phyloP scores from a whole-genome alignment of 306 rosid genomes.

The Myrica gale region DNA sequence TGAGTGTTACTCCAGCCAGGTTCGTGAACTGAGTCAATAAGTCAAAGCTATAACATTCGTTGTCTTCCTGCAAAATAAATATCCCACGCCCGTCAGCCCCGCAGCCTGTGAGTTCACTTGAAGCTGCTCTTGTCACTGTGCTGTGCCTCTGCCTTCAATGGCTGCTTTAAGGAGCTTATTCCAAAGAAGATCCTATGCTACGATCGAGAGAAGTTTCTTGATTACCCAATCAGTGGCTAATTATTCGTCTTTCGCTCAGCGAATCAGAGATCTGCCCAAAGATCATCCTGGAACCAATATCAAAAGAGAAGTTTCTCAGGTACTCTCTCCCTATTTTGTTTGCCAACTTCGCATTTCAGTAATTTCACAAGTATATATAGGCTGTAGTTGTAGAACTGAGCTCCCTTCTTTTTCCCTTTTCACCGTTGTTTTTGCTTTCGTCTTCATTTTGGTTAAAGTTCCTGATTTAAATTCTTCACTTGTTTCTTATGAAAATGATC shows the following conservation, averaged over 20 bases:
- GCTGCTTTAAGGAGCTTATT: conserved; percentile 48
- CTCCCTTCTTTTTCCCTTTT: too few relatives aligned
- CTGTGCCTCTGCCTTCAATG: conserved; percentile 33
- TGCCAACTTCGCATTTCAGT: background rate
- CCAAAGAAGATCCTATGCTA: conserved; percentile 35
- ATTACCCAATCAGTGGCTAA: conserved; percentile 33
- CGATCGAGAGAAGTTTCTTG: conserved; percentile 37
- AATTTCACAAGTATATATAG: background rate
- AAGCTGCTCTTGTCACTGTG: background rate
- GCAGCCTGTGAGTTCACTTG: too few relatives aligned
- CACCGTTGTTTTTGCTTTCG: too few relatives aligned
- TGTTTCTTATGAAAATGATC: too few relatives aligned
- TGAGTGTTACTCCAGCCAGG: too few relatives aligned
- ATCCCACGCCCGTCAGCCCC: too few relatives aligned
- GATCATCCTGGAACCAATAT: conserved; percentile 75
- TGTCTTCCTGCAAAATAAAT: too few relatives aligned
- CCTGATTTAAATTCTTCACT: too few relatives aligned
- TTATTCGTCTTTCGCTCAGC: conserved; percentile 58
- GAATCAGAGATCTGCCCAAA: conserved; percentile 79
- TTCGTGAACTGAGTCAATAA: too few relatives aligned
- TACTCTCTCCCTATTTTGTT: conserved; percentile 16
- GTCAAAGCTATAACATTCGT: too few relatives aligned
- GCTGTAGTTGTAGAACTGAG: background rate
- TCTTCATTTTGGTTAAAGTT: too few relatives aligned
- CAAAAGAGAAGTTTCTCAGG: conserved; percentile 68